Conservation (phyloP, 371 early-diverging fungal species). For the Umbelopsis sp. region DNA sequence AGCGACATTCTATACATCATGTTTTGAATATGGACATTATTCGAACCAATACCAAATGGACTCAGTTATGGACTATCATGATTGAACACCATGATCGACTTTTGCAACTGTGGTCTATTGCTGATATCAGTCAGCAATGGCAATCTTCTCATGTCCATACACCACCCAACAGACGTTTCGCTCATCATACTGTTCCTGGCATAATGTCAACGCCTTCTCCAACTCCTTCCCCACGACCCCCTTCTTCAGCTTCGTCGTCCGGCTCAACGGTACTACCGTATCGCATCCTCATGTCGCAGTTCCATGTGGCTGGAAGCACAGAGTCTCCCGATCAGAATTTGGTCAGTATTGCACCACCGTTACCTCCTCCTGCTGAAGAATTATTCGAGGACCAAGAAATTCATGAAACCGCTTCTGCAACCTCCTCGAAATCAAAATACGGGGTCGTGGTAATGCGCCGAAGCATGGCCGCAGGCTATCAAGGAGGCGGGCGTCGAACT, state of each 20-base stretch:
- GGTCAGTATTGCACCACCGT: slow-evolving; percentile 5
- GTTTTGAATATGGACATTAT: slow-evolving; percentile 27
- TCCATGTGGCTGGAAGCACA: background rate
- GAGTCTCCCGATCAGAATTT: slow-evolving; percentile 3
- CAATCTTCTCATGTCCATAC: slow-evolving; percentile 9
- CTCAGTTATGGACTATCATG: slow-evolving; percentile 41
- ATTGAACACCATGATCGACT: slow-evolving; percentile 40
- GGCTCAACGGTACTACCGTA: slow-evolving; percentile 3
- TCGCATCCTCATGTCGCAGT: slow-evolving; percentile 10
- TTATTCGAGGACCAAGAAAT: background rate
- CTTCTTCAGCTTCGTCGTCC: slow-evolving; percentile 15
- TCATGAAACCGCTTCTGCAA: background rate
- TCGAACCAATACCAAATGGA: slow-evolving; percentile 44
- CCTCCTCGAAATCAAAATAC: slow-evolving; percentile 2
- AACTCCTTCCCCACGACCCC: slow-evolving; percentile 4
- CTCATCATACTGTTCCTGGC: slow-evolving; percentile 10
- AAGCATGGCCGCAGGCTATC: slow-evolving; percentile 2
- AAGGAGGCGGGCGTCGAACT: background rate
- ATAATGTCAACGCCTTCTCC: slow-evolving; percentile 8
- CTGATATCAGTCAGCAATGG: slow-evolving; percentile 15
- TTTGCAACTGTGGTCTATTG: slow-evolving; percentile 8
- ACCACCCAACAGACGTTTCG: slow-evolving; percentile 11
- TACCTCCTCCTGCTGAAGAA: background rate
- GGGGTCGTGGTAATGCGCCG: slow-evolving; percentile 7
- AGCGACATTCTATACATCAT: slow-evolving; percentile 14